Evolutionary conservation across 805 yeast species (phyloP), one percentile per base, ranked within the genome.

Genomic region (Yamadazyma akitaensis): DNA sequence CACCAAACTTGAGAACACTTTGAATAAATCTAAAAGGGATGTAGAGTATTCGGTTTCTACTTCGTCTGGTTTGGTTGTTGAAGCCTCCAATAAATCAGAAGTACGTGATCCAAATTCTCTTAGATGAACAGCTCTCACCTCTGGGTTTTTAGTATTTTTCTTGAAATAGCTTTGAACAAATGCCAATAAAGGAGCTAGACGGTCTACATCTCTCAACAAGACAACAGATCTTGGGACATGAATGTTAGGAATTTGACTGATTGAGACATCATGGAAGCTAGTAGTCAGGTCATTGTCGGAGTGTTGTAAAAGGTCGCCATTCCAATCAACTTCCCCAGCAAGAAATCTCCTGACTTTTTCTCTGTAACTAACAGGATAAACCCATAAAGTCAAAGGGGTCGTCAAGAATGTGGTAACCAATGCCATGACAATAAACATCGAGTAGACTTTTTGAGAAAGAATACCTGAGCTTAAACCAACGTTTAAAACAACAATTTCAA

Each of bases 371-470:
- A 74, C 73, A 1, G 96, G 91, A 57, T 86, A 87, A 2, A 73
- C 64, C 61, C 71, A 61, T 33, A 79, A 60, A 0, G 94, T 79
- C 58, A 87, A 64, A 2, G 95, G 95, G 1, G 94, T 85, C 1
- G 96, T 87, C n/a, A 80, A 63, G 55, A 87, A 85, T 0, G 96
- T 87, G 1, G 89, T 77, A 5, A 85, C 77, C 49, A 87, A 70
- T 0, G 95, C 90, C 96, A 87, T 87, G 33, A 87, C 80, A 46
- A 87, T 79, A 59, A 87, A 85, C 91, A 87, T 87, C 14, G 91
- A 83, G 61, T 80, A 87, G 1, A 82, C 81, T 50, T 78, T 80
- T 47, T 75, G 73, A 3, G 81, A 70, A 42, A 87, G 80, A 44
- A 87, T 87, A 0, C 79, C 78, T 5, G 94, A 85, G 50, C 78